These are phyloP conservation scores for Astrephomene gubernaculifera DNA, from an alignment of 139 green algal genomes.

Conservation along the genomic window DNA sequence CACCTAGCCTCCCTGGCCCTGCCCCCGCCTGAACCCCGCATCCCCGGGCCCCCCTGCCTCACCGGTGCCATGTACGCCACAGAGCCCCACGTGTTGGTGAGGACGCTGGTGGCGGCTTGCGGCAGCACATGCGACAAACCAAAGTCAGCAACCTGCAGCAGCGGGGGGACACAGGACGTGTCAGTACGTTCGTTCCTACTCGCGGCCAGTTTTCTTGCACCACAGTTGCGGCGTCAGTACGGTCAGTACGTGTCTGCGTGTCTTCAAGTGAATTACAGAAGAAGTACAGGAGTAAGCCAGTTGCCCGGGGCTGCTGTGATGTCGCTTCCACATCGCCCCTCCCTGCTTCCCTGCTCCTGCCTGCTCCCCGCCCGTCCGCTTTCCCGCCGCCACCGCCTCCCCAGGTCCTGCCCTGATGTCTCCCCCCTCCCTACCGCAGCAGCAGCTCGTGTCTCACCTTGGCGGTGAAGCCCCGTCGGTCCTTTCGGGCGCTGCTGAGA, in stretches of 20 bases:
- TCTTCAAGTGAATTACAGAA: neutral
- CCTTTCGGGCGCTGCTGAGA: neutral
- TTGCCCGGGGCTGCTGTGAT: neutral
- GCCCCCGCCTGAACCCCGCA: neutral
- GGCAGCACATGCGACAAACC: constrained; percentile 19
- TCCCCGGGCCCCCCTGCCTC: too few relatives aligned
- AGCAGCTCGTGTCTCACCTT: neutral
- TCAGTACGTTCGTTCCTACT: neutral
- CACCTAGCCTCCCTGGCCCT: neutral
- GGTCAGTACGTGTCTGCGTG: neutral
- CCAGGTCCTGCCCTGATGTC: neutral
- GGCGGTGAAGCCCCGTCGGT: constrained; percentile 22
- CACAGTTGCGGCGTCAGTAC: neutral
- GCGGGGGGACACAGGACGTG: neutral
- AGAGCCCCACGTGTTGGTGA: neutral
- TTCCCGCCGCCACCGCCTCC: neutral
- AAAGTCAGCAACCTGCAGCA: constrained; percentile 3
- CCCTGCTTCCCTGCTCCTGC: neutral
- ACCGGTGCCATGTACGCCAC: constrained; percentile 24
- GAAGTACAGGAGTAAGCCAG: too few relatives aligned
- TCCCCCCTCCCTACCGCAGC: neutral
- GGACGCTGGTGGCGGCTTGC: neutral
- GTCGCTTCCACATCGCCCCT: neutral
- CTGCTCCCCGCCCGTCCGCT: neutral
- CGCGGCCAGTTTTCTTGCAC: neutral